Evolutionary conservation across 352 stramenopile species (phyloP).

Genomic region (Phytopythium delawarense): DNA sequence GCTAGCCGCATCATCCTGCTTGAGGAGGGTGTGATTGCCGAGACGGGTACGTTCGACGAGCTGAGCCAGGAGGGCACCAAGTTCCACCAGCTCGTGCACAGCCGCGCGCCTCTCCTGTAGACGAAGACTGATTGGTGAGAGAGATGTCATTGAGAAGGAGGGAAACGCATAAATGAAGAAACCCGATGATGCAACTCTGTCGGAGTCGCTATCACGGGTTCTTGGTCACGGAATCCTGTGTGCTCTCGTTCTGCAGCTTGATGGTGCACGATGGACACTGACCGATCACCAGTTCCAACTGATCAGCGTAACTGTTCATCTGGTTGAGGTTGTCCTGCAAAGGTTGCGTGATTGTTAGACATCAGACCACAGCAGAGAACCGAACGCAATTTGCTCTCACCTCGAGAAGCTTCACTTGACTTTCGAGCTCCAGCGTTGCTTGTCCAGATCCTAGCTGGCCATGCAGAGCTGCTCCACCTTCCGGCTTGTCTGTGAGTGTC

Average conservation of each 20-base stretch:
- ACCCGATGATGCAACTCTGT: not conserved
- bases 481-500: conserved; percentile 11
- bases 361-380: not conserved
- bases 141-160: not conserved
- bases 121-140: not conserved
- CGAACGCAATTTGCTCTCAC: conserved; percentile 17
- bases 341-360: not conserved
- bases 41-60: conserved; percentile 73
- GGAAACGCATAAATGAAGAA: not conserved
- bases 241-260: conserved; percentile 68
- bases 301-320: conserved; percentile 77
- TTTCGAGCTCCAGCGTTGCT: conserved; percentile 2
- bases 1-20: conserved; percentile 82
- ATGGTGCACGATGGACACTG: conserved; percentile 64
- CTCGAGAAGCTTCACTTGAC: conserved; percentile 58
- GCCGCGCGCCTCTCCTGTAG: conserved; percentile 54
- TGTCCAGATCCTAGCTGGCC: not conserved
- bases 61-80: conserved; percentile 74
- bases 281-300: conserved; percentile 68
- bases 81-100: conserved; percentile 72
- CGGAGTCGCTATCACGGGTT: not conserved
- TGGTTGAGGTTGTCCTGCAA: conserved; percentile 67
- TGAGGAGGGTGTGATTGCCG: conserved; percentile 71
- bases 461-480: not conserved
- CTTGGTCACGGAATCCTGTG: conserved; percentile 35